Base-by-base conservation (phyloP, 73 alveolate species). In the Paramecium bursaria region DNA sequence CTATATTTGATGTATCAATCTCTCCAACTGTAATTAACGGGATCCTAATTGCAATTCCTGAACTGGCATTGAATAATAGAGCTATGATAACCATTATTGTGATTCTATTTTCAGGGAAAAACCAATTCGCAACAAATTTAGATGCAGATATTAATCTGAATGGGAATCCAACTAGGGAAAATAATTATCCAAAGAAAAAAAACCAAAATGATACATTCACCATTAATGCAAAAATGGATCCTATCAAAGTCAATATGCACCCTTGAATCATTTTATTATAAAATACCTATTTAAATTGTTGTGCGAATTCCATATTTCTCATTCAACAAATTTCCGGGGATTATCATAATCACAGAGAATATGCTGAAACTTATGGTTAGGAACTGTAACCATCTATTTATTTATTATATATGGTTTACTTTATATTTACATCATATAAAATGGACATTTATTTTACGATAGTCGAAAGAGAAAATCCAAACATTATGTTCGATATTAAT, bases 51-150 rank as follows among this genome's bases (percentile, higher is more conserved):
- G 82, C 60, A 25, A 67, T 67, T 42, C 82, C 82, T 21, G 82
- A 67, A 67, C 82, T 67, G 3, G 82, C 82, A 67, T 67, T 67
- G 44, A 67, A 67, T 21, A 42, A 53, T 67, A 67, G 44, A 11
- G 82, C 82, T 3, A 67, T 67, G 1, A 67, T 42, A 10, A 67
- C 82, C 82, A 67, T 67, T 17, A 67, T 67, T 21, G 44, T 42
- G 6, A 67, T 67, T 42, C 82, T 67, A 42, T 67, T 67, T 42
- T 67, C 82, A 2, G 82, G 82, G 57, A 14, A 67, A 67, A 67
- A 67, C 82, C 82, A 67, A 39, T 67, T 67, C 2, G 82, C 82
- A 14, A 67, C 82, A 67, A 67, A 67, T n/a, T 67, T 67, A 3
- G 82, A 67, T 14, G 82, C 55, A 17, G 50, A 25, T 15, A 67